These are phyloP conservation scores for Tulasnella sp. DNA, from an alignment of 768 basidiomycete species.

Conservation along the genomic window DNA sequence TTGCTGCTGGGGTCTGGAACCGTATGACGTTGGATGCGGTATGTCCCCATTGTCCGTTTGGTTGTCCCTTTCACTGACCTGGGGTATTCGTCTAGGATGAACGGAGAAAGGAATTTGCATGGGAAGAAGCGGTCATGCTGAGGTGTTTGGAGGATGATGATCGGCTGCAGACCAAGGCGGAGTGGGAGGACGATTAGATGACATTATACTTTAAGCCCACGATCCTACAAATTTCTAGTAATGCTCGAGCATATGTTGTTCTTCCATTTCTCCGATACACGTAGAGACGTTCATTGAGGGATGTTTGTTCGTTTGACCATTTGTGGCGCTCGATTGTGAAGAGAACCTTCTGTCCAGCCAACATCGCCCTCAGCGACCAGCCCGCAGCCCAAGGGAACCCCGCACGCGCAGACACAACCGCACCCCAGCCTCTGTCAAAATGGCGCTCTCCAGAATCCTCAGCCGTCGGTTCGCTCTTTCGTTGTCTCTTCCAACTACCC, in stretches of 20 bases:
- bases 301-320: neutral
- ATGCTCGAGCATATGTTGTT: no score
- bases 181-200: neutral
- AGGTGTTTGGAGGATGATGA: constrained; percentile 27
- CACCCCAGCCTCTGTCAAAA: neutral
- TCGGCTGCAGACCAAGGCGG: constrained; percentile 24
- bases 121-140: constrained; percentile 11
- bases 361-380: neutral
- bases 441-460: neutral
- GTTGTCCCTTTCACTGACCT: neutral
- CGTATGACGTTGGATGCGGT: constrained; percentile 25
- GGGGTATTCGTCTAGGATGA: neutral
- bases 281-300: neutral
- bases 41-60: neutral
- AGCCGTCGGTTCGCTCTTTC: neutral
- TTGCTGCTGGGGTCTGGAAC: constrained; percentile 29
- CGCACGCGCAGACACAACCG: neutral
- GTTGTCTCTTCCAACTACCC: neutral
- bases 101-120: constrained; percentile 19
- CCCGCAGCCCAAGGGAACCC: neutral
- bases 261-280: no score
- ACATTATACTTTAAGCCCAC: no score
- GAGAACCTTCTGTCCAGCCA: neutral
- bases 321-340: constrained; percentile 1
- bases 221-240: no score